Conservation (phyloP, 495 filamentous ascomycete genomes). For the Xylaria telfairii region DNA sequence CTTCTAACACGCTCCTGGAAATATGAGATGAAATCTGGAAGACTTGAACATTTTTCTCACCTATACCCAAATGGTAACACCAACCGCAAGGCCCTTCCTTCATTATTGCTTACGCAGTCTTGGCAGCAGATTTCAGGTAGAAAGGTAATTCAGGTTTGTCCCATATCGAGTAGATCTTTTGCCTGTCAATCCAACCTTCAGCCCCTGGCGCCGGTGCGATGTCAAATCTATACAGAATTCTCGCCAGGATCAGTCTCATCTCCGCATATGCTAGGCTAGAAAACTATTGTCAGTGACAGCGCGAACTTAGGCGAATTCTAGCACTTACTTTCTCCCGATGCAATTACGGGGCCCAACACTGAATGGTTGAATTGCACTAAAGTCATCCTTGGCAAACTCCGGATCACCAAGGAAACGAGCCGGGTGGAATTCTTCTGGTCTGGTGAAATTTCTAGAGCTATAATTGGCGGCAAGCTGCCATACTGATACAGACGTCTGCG, state of each 20-base stretch:
- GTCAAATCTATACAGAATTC: background rate
- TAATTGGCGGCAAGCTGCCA: constrained; percentile 25
- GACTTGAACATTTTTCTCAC: background rate
- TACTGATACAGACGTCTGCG: background rate
- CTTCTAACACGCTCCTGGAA: background rate
- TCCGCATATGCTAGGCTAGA: background rate
- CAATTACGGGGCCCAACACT: constrained; percentile 60
- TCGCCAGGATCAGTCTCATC: background rate
- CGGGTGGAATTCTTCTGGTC: constrained; percentile 54
- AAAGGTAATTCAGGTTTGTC: background rate
- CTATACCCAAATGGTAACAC: background rate
- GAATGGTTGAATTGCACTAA: constrained; percentile 55
- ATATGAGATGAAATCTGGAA: no score
- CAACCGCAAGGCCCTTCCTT: background rate
- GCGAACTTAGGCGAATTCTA: background rate
- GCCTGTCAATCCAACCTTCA: background rate
- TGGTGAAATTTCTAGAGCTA: constrained; percentile 42
- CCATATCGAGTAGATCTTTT: background rate
- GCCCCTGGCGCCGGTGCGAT: background rate
- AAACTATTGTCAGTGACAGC: background rate
- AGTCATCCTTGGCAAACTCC: constrained; percentile 46
- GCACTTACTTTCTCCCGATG: constrained; percentile 31
- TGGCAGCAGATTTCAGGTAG: background rate
- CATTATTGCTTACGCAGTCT: background rate
- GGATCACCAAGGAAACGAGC: constrained; percentile 54